Base-by-base conservation (phyloP, 2,329 filamentous ascomycete species). In the Macrophomina tecta region DNA sequence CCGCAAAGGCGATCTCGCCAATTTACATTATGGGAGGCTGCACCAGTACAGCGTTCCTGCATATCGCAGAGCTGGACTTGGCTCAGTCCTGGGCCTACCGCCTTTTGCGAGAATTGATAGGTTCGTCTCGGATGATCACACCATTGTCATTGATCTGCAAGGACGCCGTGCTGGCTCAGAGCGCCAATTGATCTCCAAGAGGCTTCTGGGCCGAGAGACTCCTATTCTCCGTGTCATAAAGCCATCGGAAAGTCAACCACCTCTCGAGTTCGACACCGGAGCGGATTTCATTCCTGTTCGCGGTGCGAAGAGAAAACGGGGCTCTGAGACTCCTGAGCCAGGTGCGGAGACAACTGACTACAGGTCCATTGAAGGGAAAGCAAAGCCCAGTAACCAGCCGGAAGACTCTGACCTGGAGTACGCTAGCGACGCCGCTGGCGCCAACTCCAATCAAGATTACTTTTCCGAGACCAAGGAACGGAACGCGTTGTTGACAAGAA, bases 1-100 rank as follows among this genome's bases (percentile, higher is more conserved):
- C 77, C 87, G 82, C 49, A 89, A 88, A 73, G 94, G 94, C 0
- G 94, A 98, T 73, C 82, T 85, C 4, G 85, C 93, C 56, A 93
- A 95, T 70, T 77, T 90, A 52, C 85, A 85, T 32, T 97, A 94
- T 75, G 92, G 91, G 1, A 85, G 87, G 34, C 84, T 91, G 46
- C 89, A 97, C 75, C 87, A 87, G 42, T 91, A 91, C 70, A 86
- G 85, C 64, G 80, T 96, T 11, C 93, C 93, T 0, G 73, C 79
- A 2, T 97, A 96, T 74, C 84, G 85, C 68, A 89, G 92, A 5
- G 81, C 82, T 68, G 91, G 93, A 14, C 82, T 82, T 65, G 93
- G 93, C 2, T 84, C 83, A 67, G 82, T 97, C 1, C 77, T 98
- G 12, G 94, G 94, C 0, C 81, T 90, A 0, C 76, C 82, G 1